Base-by-base conservation (phyloP, 2,329 filamentous ascomycete genomes). In the Fusarium piperis region DNA sequence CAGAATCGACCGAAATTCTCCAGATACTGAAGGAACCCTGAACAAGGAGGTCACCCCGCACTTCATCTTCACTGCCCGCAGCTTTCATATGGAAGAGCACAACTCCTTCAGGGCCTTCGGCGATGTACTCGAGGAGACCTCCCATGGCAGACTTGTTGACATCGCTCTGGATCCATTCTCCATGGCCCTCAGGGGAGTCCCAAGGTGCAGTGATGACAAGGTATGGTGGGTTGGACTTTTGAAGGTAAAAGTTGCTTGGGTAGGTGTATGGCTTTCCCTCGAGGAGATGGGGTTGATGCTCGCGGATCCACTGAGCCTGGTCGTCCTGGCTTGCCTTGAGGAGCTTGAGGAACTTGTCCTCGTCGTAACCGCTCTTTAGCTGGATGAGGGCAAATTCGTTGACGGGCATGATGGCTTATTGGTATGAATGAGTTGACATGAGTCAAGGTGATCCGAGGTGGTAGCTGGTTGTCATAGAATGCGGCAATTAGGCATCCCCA, bases 121-220 rank as follows among this genome's bases (percentile, higher is more conserved):
- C 75, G 38, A 85, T 78, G 59, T 81, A 80, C 4, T 69, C 62
- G 26, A 64, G 68, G 12, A 86, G 70, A 26, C 75, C 73, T 18
- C 72, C 75, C 68, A 84, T 82, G 59, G 78, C 73, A 6, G 65
- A 57, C 56, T 78, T 67, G 73, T 87, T 86, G 33, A 82, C 82
- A 4, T 77, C 69, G 57, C 81, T 83, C 48, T 78, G 76, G 55
- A 86, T 81, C 85, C 86, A 88, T 56, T 80, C 69, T 52, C 65
- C 68, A 64, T 87, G 84, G 6, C 80, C 80, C 15, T 79, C 80
- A 20, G 80, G 78, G 0, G 81, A 83, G 61, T 81, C 78, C 85
- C 85, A 87, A 12, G 81, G 79, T 18, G 85, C 82, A 6, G 82
- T 83, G 68, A 87, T 79, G 69, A 87, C 77, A n/a, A 84, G 65